phyloP scores from a whole-genome alignment of 345 rosid species.

The Arabidopsis thaliana region TAIR10.1 NC_003074.8:6994501-6995000 shows the following conservation, averaged over 20 bases:
- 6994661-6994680: too few species aligned
- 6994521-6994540: not conserved
- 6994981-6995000: not conserved
- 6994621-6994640: not conserved
- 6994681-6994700: too few species aligned
- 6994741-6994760: not conserved
- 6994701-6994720: not conserved
- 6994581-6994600: not conserved
- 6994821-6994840: conserved; percentile 9
- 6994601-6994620: not conserved
- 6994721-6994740: not conserved
- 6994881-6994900: conserved; percentile 23
- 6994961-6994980: not conserved
- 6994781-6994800: not conserved
- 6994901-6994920: conserved; percentile 4
- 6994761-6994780: conserved; percentile 5
- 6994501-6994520: not conserved
- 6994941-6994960: conserved; percentile 1
- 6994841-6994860: not conserved
- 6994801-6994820: conserved; percentile 3
- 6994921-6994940: not conserved
- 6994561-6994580: not conserved
- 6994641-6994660: not conserved
- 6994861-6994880: conserved; percentile 10
- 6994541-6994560: not conserved